These are phyloP conservation scores for Lolium perenne DNA, from an alignment of 176 grass and related monocot genomes.

Conservation along the genomic window DNA sequence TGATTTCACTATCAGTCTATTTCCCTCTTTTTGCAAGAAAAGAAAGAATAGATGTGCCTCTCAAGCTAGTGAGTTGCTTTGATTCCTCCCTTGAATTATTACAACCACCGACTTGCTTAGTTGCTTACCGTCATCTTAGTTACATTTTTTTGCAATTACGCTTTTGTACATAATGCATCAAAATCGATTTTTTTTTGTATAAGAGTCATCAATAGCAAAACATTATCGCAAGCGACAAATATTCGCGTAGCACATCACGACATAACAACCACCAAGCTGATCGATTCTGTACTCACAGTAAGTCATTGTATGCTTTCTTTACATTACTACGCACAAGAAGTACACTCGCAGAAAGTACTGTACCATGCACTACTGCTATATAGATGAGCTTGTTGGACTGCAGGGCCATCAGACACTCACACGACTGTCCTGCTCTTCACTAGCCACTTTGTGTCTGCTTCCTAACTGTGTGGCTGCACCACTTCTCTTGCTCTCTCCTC, in stretches of 20 bases:
- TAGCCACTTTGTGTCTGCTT: not conserved
- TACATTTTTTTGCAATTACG: too few relatives aligned
- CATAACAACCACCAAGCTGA: not conserved
- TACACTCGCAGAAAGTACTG: not conserved
- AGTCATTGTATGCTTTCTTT: not conserved
- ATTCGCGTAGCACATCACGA: not conserved
- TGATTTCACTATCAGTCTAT: conserved; percentile 7
- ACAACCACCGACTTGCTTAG: not conserved
- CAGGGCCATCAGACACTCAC: not conserved
- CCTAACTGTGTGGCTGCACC: not conserved
- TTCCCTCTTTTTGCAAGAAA: not conserved
- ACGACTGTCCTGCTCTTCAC: not conserved
- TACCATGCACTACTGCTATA: not conserved
- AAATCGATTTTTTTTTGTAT: too few relatives aligned
- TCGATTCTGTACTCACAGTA: not conserved
- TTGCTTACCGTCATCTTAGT: not conserved
- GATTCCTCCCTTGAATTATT: not conserved
- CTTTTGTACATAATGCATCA: too few relatives aligned
- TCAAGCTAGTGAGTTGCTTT: conserved; percentile 6
- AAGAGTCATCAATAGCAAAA: too few relatives aligned
- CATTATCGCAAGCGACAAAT: too few relatives aligned
- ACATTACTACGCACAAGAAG: not conserved
- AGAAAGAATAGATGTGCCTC: not conserved
- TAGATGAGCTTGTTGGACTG: not conserved
- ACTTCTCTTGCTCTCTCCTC: conserved; percentile 22